Evolutionary conservation across 768 basidiomycete species (phyloP).

Genomic region (Termitomyces titanicus): DNA sequence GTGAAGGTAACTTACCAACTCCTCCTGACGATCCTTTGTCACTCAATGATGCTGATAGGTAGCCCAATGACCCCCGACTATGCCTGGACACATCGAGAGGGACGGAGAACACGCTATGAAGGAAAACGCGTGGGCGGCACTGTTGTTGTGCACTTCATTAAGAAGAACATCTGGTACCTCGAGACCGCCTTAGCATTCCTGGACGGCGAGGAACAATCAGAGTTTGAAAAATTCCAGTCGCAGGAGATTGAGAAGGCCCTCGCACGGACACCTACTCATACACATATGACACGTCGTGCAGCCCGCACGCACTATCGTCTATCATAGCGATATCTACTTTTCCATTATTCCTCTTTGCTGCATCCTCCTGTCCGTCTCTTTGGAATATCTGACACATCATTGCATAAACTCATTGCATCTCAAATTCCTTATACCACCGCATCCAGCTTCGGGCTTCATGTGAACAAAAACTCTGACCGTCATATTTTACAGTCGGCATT

Average conservation of each 20-base stretch:
- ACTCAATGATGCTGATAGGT: constrained; percentile 31
- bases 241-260: constrained; percentile 19
- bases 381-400: background rate
- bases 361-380: background rate
- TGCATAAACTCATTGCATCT: background rate
- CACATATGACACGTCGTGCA: constrained; percentile 6
- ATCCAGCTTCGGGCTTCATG: background rate
- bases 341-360: background rate
- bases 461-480: background rate
- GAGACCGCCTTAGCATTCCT: constrained; percentile 90
- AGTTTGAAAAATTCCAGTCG: constrained; percentile 41
- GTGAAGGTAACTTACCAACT: constrained; percentile 45
- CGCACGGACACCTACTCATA: constrained; percentile 7
- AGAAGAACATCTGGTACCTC: constrained; percentile 94
- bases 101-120: constrained; percentile 59
- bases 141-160: constrained; percentile 94
- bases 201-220: constrained; percentile 71
- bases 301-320: constrained; percentile 1
- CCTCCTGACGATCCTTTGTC: background rate
- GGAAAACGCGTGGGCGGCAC: constrained; percentile 83
- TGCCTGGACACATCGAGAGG: constrained; percentile 74
- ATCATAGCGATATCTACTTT: constrained; percentile 3
- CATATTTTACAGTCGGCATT: background rate
- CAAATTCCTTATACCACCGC: constrained; percentile 4
- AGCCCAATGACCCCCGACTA: constrained; percentile 55